phyloP scores from a whole-genome alignment of 352 stramenopile species.

The Phytophthora constricta region DNA sequence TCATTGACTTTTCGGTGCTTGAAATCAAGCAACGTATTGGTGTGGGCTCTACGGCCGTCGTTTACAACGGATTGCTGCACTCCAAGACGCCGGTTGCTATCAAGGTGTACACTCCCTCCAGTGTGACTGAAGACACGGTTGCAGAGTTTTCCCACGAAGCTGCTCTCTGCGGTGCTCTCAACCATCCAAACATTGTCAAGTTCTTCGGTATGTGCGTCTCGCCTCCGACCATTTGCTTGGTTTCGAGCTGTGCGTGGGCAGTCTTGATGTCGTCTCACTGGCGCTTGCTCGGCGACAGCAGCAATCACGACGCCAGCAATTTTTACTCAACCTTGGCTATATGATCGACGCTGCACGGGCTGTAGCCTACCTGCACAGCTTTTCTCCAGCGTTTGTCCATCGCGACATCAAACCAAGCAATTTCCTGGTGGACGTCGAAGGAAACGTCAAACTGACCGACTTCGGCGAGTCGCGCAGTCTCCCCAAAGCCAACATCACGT shows the following conservation, averaged over 20 bases:
- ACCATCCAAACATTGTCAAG: slow-evolving; percentile 66
- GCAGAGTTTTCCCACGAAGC: slow-evolving; percentile 64
- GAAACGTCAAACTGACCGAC: slow-evolving; percentile 58
- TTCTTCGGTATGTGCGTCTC: slow-evolving; percentile 69
- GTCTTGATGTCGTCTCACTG: slow-evolving; percentile 50
- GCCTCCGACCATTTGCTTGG: slow-evolving; percentile 64
- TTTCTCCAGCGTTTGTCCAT: slow-evolving; percentile 62
- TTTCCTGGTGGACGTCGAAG: slow-evolving; percentile 51
- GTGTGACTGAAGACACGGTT: slow-evolving; percentile 60
- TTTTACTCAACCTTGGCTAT: slow-evolving; percentile 60
- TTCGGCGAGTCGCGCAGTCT: slow-evolving; percentile 60
- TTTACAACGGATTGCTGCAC: slow-evolving; percentile 54
- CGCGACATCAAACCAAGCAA: slow-evolving; percentile 69
- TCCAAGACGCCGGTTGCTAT: slow-evolving; percentile 55
- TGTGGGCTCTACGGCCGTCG: slow-evolving; percentile 48
- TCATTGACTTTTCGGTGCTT: slow-evolving; percentile 53
- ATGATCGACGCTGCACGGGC: slow-evolving; percentile 68
- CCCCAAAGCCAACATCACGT: slow-evolving; percentile 44
- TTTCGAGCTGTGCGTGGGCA: slow-evolving; percentile 62
- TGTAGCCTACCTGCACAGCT: slow-evolving; percentile 66
- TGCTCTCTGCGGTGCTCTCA: slow-evolving; percentile 50
- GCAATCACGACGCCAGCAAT: slow-evolving; percentile 45
- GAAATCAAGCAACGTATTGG: slow-evolving; percentile 47
- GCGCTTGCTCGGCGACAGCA: slow-evolving; percentile 27
- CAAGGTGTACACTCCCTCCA: slow-evolving; percentile 67